A percentile compares a stretch with the other conserved stretches of the same genome.
phyloP scores from a whole-genome alignment of 148 eudicot genomes.

The Cornus florida region DNA sequence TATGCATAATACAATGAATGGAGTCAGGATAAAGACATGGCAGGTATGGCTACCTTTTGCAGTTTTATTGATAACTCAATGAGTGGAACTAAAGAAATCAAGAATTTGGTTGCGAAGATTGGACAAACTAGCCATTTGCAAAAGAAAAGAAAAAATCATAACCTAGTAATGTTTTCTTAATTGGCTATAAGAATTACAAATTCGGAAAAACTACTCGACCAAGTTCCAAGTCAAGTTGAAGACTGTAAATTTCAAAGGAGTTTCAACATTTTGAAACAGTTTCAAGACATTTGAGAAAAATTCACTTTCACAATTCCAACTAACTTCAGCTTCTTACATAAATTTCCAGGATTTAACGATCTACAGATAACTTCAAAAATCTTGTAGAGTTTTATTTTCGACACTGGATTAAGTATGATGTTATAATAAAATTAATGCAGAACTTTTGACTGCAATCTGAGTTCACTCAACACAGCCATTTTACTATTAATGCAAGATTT shows the following conservation, averaged over 20 bases:
- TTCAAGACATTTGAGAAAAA: not conserved
- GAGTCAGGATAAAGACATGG: constrained; percentile 97
- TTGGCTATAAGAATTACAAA: too few species aligned
- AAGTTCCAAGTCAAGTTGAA: not conserved
- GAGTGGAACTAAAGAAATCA: not conserved
- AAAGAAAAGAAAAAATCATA: not conserved
- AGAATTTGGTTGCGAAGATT: not conserved
- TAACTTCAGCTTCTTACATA: not conserved
- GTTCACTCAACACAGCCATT: not conserved
- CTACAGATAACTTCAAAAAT: too few species aligned
- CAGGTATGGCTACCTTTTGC: constrained; percentile 55
- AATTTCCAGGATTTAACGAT: not conserved
- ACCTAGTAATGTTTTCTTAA: not conserved
- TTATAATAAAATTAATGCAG: not conserved
- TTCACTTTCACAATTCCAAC: too few species aligned
- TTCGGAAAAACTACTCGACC: not conserved
- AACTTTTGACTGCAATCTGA: not conserved
- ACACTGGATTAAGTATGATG: too few species aligned
- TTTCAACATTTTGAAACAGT: not conserved
- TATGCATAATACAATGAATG: constrained; percentile 82
- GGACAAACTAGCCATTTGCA: not conserved
- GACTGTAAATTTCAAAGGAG: not conserved
- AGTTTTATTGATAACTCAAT: not conserved
- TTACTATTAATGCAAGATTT: not conserved
- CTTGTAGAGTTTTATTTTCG: too few species aligned